Conservation (phyloP, 768 basidiomycete species). For the Cyclocybe aegerita region DNA sequence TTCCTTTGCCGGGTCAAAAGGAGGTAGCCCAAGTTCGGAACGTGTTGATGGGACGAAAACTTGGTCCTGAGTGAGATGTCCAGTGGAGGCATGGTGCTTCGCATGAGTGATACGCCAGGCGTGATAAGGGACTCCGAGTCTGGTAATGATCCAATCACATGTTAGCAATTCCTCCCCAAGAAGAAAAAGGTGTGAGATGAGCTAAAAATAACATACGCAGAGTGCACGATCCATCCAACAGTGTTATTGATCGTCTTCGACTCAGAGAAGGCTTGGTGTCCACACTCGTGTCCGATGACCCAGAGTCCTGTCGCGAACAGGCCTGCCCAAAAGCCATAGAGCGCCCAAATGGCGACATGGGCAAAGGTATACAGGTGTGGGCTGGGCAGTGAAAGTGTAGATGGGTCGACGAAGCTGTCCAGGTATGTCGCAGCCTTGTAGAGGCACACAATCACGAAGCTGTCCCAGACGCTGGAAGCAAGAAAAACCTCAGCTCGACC, state of each 20-base stretch:
- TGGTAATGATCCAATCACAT: constrained; percentile 29
- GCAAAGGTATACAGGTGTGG: constrained; percentile 62
- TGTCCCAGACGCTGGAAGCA: constrained; percentile 65
- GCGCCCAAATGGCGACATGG: constrained; percentile 69
- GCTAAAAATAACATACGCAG: constrained; percentile 53
- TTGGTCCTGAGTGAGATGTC: constrained; percentile 92
- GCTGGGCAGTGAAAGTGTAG: constrained; percentile 51
- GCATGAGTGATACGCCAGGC: constrained; percentile 95
- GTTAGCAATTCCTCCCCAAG: constrained; percentile 15
- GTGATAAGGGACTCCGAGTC: constrained; percentile 94
- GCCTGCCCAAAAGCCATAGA: constrained; percentile 82
- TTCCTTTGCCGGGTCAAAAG: constrained; percentile 68
- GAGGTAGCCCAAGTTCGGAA: constrained; percentile 61
- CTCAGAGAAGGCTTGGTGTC: constrained; percentile 95
- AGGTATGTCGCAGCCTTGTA: constrained; percentile 69
- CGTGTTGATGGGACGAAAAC: constrained; percentile 95
- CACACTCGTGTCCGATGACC: constrained; percentile 94
- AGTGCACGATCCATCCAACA: constrained; percentile 92
- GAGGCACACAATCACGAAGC: constrained; percentile 61
- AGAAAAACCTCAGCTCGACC: background rate
- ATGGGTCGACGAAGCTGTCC: constrained; percentile 61
- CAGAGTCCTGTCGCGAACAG: constrained; percentile 91
- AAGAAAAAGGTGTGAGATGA: constrained; percentile 3
- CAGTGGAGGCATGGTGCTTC: constrained; percentile 94
- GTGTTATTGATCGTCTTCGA: constrained; percentile 90